Evolutionary conservation across 306 rosid species (phyloP).

Genomic region (Acacia acuminata): DNA sequence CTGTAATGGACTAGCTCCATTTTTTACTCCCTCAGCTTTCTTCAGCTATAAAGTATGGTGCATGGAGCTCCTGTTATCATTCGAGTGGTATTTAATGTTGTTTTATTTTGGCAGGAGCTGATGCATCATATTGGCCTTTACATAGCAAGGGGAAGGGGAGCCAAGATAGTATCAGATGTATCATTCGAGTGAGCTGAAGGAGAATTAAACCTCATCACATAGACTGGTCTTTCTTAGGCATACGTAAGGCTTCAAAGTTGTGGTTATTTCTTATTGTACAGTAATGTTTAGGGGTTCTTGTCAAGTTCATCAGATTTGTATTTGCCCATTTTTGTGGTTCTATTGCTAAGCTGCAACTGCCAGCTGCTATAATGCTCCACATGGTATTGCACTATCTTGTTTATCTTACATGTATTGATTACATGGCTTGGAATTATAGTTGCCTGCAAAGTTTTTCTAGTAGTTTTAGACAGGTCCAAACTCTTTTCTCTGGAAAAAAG

Average conservation of each 20-base stretch:
- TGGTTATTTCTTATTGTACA: not conserved
- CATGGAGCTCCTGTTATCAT: not conserved
- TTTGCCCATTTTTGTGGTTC: not conserved
- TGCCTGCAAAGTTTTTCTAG: not conserved
- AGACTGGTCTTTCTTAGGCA: not conserved
- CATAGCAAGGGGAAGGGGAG: constrained; percentile 85
- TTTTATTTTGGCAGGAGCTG: constrained; percentile 49
- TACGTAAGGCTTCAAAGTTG: not conserved
- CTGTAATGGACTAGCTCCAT: not conserved
- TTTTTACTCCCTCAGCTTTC: not conserved
- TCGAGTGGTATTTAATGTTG: not conserved
- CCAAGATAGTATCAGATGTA: constrained; percentile 79
- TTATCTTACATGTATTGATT: not conserved
- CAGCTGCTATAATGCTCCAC: not conserved
- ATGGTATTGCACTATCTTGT: not conserved
- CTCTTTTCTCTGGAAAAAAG: not conserved
- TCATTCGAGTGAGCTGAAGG: constrained; percentile 36
- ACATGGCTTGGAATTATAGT: not conserved
- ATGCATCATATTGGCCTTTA: constrained; percentile 94
- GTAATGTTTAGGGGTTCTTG: not conserved
- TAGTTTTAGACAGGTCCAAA: not conserved
- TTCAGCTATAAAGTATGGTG: not conserved
- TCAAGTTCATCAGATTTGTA: not conserved
- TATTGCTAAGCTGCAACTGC: not conserved
- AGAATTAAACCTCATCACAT: not conserved